phyloP scores from a whole-genome alignment of 169 alveolate genomes.

The Plasmodium malariae region DNA sequence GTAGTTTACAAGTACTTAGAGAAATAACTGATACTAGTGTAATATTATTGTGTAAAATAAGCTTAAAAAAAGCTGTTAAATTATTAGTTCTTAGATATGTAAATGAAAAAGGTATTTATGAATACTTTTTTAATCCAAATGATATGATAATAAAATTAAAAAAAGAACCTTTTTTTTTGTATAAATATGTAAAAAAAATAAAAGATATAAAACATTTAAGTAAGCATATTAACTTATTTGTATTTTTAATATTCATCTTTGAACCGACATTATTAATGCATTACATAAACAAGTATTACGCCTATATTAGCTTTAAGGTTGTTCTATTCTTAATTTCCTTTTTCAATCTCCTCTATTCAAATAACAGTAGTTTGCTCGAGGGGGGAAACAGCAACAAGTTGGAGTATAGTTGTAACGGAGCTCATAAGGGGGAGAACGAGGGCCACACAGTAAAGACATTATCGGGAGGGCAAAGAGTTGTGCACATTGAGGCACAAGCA shows the following conservation, averaged over 20 bases:
- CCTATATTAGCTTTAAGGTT: constrained; percentile 27
- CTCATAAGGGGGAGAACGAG: too few relatives aligned
- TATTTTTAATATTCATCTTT: constrained; percentile 51
- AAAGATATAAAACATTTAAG: constrained; percentile 21
- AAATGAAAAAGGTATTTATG: constrained; percentile 8
- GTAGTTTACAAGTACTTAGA: constrained; percentile 20
- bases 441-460: too few relatives aligned
- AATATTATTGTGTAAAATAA: constrained; percentile 13
- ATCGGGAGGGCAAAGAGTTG: too few relatives aligned
- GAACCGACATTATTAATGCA: constrained; percentile 21
- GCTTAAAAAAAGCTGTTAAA: constrained; percentile 23
- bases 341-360: constrained; percentile 25
- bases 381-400: too few relatives aligned
- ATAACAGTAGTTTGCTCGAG: too few relatives aligned
- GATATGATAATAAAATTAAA: constrained; percentile 37
- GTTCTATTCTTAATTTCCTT: constrained; percentile 29
- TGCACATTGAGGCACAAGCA: too few relatives aligned
- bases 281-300: constrained; percentile 11
- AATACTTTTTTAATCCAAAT: constrained; percentile 54
- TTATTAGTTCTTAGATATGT: constrained; percentile 17
- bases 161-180: constrained; percentile 53
- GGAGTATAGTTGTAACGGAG: too few relatives aligned
- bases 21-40: constrained; percentile 9
- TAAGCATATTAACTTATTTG: constrained; percentile 10
- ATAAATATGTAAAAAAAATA: constrained; percentile 38